Percentiles rank a stretch among this genome's conserved stretches.
Evolutionary conservation across 176 grass and related monocot species (phyloP).

Genomic region (Phoenix dactylifera): DNA sequence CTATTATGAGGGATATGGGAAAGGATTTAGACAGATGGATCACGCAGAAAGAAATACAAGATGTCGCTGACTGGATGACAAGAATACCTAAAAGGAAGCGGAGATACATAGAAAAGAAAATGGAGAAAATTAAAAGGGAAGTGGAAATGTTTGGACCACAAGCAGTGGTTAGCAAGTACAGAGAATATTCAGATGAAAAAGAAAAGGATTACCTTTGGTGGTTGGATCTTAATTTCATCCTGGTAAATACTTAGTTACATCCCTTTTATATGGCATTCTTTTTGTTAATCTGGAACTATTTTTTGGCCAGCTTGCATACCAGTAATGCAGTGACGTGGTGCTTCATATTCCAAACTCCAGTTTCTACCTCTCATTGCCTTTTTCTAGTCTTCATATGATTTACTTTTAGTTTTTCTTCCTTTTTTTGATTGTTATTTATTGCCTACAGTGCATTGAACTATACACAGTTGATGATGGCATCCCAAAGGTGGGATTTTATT

Average conservation of each 20-base stretch:
- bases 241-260: slow-evolving; percentile 16
- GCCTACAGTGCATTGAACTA: slow-evolving; percentile 25
- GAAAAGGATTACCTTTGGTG: slow-evolving; percentile 31
- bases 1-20: slow-evolving; percentile 23
- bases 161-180: slow-evolving; percentile 32
- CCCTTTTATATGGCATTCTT: background rate
- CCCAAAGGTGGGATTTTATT: slow-evolving; percentile 30
- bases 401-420: background rate
- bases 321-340: too few species aligned
- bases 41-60: slow-evolving; percentile 21
- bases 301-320: too few species aligned
- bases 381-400: background rate
- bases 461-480: slow-evolving; percentile 27
- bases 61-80: slow-evolving; percentile 17
- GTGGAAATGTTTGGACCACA: slow-evolving; percentile 22
- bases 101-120: slow-evolving; percentile 23
- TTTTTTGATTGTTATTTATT: background rate
- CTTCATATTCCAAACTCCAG: background rate
- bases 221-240: slow-evolving; percentile 27
- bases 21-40: slow-evolving; percentile 38
- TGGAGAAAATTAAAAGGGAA: slow-evolving; percentile 27
- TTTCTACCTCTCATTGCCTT: background rate
- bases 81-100: slow-evolving; percentile 26
- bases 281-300: background rate
- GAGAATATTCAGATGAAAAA: slow-evolving; percentile 28